Conservation (phyloP, 176 grass and related monocot species). For the Dactylis glomerata region DNA sequence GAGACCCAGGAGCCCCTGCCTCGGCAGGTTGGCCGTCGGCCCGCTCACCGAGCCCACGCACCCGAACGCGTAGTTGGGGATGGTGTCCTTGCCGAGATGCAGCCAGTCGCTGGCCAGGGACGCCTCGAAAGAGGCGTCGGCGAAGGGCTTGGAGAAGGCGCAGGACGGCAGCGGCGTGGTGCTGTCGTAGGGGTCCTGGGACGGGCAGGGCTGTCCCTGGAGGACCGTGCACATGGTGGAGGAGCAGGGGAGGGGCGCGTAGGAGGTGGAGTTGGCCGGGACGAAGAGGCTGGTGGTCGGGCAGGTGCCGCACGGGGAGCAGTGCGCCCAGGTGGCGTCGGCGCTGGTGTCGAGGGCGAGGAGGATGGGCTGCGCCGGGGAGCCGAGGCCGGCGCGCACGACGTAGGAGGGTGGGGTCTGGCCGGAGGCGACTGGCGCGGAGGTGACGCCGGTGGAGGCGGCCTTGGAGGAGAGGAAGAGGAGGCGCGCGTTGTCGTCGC, state of each 20-base stretch:
- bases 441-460: constrained; percentile 40
- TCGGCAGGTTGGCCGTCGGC: constrained; percentile 61
- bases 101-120: constrained; percentile 69
- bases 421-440: constrained; percentile 78
- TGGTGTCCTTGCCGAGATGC: constrained; percentile 49
- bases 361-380: constrained; percentile 59
- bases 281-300: constrained; percentile 52
- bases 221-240: constrained; percentile 74
- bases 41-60: constrained; percentile 69
- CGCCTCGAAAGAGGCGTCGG: constrained; percentile 71
- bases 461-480: constrained; percentile 66
- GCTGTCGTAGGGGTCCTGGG: constrained; percentile 19
- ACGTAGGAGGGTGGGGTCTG: constrained; percentile 87
- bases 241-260: constrained; percentile 61
- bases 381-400: constrained; percentile 64
- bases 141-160: constrained; percentile 64
- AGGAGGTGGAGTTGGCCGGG: constrained; percentile 78
- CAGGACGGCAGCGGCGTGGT: constrained; percentile 41
- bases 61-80: constrained; percentile 65
- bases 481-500: constrained; percentile 63
- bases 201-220: constrained; percentile 55
- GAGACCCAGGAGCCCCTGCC: constrained; percentile 71
- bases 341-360: constrained; percentile 92
- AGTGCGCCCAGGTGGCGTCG: constrained; percentile 84
- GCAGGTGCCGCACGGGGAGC: constrained; percentile 77